Conservation (phyloP, 2,329 filamentous ascomycete species). For the Nemania diffusa region DNA sequence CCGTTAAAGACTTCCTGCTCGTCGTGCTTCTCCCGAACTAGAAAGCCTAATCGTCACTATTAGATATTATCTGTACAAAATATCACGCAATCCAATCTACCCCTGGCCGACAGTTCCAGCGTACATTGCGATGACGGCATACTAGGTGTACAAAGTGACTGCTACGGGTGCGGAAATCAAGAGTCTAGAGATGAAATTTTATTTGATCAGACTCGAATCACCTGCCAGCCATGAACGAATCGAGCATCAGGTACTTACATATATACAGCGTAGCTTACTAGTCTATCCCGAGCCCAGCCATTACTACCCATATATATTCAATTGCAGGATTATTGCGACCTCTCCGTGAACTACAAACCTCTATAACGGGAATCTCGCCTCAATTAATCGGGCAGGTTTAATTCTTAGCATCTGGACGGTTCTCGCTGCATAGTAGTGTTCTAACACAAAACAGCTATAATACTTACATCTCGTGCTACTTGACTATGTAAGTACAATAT, state of each 20-base stretch:
- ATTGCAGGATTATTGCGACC: not conserved
- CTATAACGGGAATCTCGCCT: not conserved
- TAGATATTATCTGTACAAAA: not conserved
- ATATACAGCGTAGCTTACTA: not conserved
- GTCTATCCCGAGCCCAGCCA: not conserved
- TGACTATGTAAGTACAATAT: no score
- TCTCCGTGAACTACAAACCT: not conserved
- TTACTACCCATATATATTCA: not conserved
- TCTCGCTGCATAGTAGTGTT: not conserved
- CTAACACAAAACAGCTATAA: not conserved
- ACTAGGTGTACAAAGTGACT: not conserved
- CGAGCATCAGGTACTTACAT: slow-evolving; percentile 3
- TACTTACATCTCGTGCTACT: no score
- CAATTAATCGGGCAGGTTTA: not conserved
- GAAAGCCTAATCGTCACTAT: not conserved
- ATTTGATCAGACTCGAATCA: not conserved
- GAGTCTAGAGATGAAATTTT: not conserved
- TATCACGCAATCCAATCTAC: not conserved
- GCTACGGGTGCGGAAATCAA: not conserved
- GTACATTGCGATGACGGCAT: not conserved
- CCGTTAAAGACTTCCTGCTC: not conserved
- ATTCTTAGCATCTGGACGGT: not conserved
- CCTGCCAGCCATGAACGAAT: not conserved
- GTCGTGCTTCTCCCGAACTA: not conserved
- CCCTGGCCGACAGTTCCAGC: not conserved